phyloP scores from a whole-genome alignment of 306 rosid genomes.

The Heteromeles arbutifolia region DNA sequence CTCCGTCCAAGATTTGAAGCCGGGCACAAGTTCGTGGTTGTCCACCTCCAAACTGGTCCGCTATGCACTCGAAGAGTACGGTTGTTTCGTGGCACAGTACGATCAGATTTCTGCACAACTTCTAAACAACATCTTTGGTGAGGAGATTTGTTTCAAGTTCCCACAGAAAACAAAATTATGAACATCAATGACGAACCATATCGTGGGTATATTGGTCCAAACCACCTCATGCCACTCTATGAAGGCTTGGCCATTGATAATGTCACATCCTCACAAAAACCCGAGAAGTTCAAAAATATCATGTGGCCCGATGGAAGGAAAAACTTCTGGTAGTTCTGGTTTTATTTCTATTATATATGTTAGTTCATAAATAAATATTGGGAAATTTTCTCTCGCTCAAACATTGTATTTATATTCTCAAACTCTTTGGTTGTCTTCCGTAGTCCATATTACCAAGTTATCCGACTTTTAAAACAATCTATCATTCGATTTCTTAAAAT shows the following conservation, averaged over 20 bases:
- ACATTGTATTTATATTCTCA: too few relatives aligned
- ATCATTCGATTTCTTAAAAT: too few relatives aligned
- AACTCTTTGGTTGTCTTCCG: too few relatives aligned
- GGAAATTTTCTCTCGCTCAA: too few relatives aligned
- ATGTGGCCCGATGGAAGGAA: background rate
- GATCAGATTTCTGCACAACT: conserved; percentile 3
- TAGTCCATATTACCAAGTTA: too few relatives aligned
- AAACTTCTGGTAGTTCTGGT: background rate
- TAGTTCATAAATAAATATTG: too few relatives aligned
- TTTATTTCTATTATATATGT: background rate
- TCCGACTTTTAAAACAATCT: too few relatives aligned
- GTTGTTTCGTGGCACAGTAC: conserved; percentile 6
- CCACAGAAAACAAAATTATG: conserved; percentile 1
- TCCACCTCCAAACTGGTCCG: conserved; percentile 3
- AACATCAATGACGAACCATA: background rate
- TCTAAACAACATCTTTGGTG: background rate
- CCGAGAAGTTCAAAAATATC: background rate
- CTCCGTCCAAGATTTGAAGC: background rate
- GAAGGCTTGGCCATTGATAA: conserved; percentile 5
- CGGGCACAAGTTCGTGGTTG: background rate
- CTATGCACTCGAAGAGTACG: conserved; percentile 11
- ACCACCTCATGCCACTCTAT: background rate
- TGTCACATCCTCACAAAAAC: background rate
- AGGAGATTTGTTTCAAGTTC: conserved; percentile 9
- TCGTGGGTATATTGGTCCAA: background rate